phyloP scores from a whole-genome alignment of 2,329 filamentous ascomycete species.

The Emericellopsis cladophorae region DNA sequence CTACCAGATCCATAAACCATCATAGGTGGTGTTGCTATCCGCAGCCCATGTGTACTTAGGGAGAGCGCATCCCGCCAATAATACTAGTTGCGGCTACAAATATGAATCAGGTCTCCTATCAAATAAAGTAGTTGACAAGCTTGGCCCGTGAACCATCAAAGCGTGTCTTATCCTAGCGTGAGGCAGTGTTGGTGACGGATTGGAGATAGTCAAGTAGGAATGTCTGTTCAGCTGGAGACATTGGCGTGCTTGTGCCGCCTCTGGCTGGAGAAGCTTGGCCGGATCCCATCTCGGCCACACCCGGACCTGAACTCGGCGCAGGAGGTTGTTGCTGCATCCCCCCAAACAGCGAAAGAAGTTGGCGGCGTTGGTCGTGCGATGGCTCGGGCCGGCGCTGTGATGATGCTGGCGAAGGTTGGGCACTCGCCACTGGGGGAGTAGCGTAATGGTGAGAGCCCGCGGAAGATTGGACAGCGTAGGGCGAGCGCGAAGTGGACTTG shows the following conservation, averaged over 20 bases:
- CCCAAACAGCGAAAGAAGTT: conserved; percentile 50
- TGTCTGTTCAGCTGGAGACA: conserved; percentile 58
- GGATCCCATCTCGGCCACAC: conserved; percentile 14
- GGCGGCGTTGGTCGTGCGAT: conserved; percentile 21
- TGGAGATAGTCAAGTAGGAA: conserved; percentile 70
- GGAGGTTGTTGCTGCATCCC: conserved; percentile 17
- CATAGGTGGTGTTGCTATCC: too few species aligned
- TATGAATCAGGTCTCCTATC: too few species aligned
- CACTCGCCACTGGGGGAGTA: conserved; percentile 8
- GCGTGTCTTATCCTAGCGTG: conserved; percentile 9
- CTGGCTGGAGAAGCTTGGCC: conserved; percentile 17
- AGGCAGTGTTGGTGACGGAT: conserved; percentile 29
- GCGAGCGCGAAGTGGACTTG: background rate
- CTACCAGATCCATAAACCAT: too few species aligned
- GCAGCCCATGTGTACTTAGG: too few species aligned
- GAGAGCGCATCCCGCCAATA: too few species aligned
- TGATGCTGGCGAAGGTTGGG: conserved; percentile 6
- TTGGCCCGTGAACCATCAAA: too few species aligned
- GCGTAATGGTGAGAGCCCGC: conserved; percentile 4
- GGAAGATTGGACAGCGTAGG: background rate
- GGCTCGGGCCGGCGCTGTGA: conserved; percentile 7
- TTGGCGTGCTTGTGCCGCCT: conserved; percentile 37
- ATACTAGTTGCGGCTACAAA: too few species aligned
- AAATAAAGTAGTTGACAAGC: too few species aligned
- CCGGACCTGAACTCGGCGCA: background rate